Percentiles rank a stretch among this genome's conserved stretches.
phyloP scores from a whole-genome alignment of 1,139 yeast genomes.

The Zygosaccharomyces sapae region DNA sequence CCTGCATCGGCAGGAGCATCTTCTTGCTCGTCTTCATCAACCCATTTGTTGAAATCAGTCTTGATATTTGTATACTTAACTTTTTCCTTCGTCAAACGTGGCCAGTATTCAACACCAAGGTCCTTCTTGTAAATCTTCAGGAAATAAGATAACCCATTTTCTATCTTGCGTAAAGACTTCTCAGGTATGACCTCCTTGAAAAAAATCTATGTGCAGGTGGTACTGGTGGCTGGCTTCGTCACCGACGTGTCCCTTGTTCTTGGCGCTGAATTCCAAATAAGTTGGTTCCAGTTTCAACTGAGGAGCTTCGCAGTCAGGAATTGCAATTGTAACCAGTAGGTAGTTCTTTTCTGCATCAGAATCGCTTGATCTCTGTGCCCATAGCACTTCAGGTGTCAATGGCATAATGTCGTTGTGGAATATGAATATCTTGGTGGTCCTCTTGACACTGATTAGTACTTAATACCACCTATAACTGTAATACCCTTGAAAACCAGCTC shows the following conservation, averaged over 20 bases:
- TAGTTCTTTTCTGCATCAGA: constrained; percentile 69
- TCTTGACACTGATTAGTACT: too few species aligned
- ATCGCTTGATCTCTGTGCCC: constrained; percentile 94
- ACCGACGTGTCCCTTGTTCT: constrained; percentile 47
- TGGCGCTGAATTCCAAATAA: constrained; percentile 47
- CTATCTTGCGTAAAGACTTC: constrained; percentile 53
- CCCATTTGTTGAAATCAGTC: constrained; percentile 98
- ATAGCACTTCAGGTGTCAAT: constrained; percentile 50
- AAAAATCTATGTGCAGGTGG: constrained; percentile 68
- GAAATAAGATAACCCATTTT: constrained; percentile 71
- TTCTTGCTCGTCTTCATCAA: constrained; percentile 90
- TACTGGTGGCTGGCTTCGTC: constrained; percentile 46
- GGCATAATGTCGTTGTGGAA: constrained; percentile 3
- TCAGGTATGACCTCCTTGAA: constrained; percentile 64
- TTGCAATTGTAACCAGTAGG: constrained; percentile 66
- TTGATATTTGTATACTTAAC: constrained; percentile 68
- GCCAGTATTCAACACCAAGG: constrained; percentile 80
- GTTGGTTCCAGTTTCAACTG: constrained; percentile 60
- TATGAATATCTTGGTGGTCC: too few species aligned
- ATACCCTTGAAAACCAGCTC: constrained; percentile 7
- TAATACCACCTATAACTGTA: too few species aligned
- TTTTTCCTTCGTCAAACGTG: constrained; percentile 76
- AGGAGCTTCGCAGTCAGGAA: constrained; percentile 65
- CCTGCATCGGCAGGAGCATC: constrained; percentile 12
- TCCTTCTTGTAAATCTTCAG: constrained; percentile 61